Conservation (phyloP, 1,284 basidiomycete species). For the Apiotrichum mycotoxinovorans region DNA sequence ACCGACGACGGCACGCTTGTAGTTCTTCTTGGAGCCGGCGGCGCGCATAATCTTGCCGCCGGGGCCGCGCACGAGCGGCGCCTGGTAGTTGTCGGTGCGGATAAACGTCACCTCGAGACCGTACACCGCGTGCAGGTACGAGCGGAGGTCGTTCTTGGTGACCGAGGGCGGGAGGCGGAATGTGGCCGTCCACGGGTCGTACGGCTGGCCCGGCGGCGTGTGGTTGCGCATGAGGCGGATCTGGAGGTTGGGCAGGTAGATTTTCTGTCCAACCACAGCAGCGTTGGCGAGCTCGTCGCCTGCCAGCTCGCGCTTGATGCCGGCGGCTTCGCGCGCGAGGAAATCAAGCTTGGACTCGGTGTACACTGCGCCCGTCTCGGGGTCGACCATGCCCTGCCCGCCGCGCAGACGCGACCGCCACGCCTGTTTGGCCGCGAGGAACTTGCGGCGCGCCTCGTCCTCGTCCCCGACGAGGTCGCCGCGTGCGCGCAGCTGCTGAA, state of each 20-base stretch:
- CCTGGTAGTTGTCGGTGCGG: constrained; percentile 82
- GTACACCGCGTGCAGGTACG: constrained; percentile 78
- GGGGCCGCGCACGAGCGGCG: constrained; percentile 53
- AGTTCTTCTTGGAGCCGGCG: constrained; percentile 55
- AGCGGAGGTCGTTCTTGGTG: constrained; percentile 87
- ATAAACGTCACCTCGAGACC: constrained; percentile 87
- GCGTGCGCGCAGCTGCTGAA: constrained; percentile 31
- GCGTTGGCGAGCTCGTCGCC: neutral
- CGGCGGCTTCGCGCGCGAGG: constrained; percentile 13
- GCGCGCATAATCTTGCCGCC: constrained; percentile 29
- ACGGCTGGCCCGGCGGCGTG: constrained; percentile 69
- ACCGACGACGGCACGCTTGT: constrained; percentile 85
- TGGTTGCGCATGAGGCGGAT: constrained; percentile 81
- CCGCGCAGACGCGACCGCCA: constrained; percentile 44
- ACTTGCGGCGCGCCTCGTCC: constrained; percentile 30
- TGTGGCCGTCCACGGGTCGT: constrained; percentile 92
- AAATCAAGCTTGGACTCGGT: constrained; percentile 9
- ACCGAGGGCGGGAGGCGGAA: constrained; percentile 78
- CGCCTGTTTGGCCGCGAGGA: constrained; percentile 30
- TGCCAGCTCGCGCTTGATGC: neutral
- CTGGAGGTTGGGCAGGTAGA: constrained; percentile 84
- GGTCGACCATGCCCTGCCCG: neutral
- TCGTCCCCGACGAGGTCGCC: constrained; percentile 34
- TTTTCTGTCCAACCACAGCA: constrained; percentile 67
- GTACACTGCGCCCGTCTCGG: neutral